Evolutionary conservation across 129 eudicot genomes (phyloP).

Genomic region (Scalesia atractyloides): DNA sequence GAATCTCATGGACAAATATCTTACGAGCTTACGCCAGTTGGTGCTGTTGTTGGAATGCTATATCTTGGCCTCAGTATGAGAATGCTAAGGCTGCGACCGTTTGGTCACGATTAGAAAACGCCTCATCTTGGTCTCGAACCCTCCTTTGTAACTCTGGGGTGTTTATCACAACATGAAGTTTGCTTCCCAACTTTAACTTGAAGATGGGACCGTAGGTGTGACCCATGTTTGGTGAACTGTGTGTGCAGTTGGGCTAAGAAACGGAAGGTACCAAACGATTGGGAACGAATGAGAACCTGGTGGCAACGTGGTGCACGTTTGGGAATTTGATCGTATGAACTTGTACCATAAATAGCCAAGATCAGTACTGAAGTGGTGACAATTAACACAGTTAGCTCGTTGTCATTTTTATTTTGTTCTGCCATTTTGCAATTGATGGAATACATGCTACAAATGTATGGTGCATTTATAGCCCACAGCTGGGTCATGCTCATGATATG

Average conservation of each 20-base stretch:
- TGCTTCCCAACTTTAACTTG: slow-evolving; percentile 16
- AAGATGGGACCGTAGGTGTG: slow-evolving; percentile 15
- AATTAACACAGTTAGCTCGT: not conserved
- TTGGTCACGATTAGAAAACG: slow-evolving; percentile 2
- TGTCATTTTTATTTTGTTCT: not conserved
- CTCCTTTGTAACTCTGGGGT: not conserved
- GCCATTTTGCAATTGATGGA: not conserved
- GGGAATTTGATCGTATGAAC: not conserved
- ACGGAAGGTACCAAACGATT: slow-evolving; percentile 7
- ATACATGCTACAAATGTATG: too few relatives aligned
- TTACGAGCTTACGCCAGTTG: slow-evolving; percentile 5
- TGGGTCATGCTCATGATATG: too few relatives aligned
- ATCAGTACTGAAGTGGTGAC: not conserved
- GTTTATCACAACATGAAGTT: slow-evolving; percentile 13
- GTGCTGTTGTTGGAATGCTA: not conserved
- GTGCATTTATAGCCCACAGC: too few relatives aligned
- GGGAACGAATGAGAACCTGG: slow-evolving; percentile 5
- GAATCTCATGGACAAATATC: slow-evolving; percentile 17
- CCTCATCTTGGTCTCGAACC: slow-evolving; percentile 14
- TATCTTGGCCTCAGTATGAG: not conserved
- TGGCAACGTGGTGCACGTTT: slow-evolving; percentile 16
- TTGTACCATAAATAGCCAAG: slow-evolving; percentile 12
- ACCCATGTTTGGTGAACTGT: slow-evolving; percentile 12
- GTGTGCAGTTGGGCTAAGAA: slow-evolving; percentile 4
- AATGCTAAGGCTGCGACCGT: not conserved